A percentile compares a stretch with the other conserved stretches of the same genome.
phyloP scores from a whole-genome alignment of 2,329 filamentous ascomycete genomes.

The Parasarocladium wereldwijsianum region DNA sequence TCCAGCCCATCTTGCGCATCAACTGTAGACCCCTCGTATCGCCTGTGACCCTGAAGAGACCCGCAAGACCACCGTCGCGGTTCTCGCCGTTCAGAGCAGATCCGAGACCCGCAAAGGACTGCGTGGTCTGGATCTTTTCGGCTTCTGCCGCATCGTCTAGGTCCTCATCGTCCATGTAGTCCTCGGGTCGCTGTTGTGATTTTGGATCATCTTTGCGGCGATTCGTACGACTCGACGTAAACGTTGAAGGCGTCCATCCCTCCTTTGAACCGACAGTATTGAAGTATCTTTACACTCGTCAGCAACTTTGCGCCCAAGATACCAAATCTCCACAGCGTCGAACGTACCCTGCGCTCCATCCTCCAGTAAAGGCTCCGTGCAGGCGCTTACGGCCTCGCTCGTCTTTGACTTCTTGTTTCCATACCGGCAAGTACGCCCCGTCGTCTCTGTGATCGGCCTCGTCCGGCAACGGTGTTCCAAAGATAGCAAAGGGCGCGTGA shows the following conservation, averaged over 20 bases:
- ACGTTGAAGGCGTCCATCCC: slow-evolving; percentile 87
- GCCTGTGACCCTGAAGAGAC: slow-evolving; percentile 55
- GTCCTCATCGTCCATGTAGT: slow-evolving; percentile 98
- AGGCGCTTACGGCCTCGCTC: slow-evolving; percentile 80
- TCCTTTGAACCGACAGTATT: slow-evolving; percentile 98
- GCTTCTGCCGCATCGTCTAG: slow-evolving; percentile 73
- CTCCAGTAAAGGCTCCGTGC: slow-evolving; percentile 92
- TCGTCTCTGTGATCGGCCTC: slow-evolving; percentile 72
- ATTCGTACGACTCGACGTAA: slow-evolving; percentile 76
- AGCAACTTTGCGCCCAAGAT: not conserved
- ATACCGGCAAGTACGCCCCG: slow-evolving; percentile 84
- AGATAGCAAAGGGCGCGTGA: slow-evolving; percentile 60
- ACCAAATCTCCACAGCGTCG: not conserved
- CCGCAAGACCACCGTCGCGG: slow-evolving; percentile 43
- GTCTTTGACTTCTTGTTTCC: slow-evolving; percentile 96
- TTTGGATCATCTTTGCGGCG: slow-evolving; percentile 50
- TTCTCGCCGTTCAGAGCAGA: slow-evolving; percentile 26
- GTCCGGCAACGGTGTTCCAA: slow-evolving; percentile 73
- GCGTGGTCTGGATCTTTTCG: slow-evolving; percentile 55
- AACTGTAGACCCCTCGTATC: slow-evolving; percentile 81
- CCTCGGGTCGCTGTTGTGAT: slow-evolving; percentile 55
- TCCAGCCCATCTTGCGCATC: slow-evolving; percentile 89
- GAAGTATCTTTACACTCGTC: slow-evolving; percentile 59
- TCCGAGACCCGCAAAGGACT: slow-evolving; percentile 64
- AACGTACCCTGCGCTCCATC: slow-evolving; percentile 84